phyloP scores from a whole-genome alignment of 2,329 filamentous ascomycete species.

The Aspergillus luchuensis region DNA sequence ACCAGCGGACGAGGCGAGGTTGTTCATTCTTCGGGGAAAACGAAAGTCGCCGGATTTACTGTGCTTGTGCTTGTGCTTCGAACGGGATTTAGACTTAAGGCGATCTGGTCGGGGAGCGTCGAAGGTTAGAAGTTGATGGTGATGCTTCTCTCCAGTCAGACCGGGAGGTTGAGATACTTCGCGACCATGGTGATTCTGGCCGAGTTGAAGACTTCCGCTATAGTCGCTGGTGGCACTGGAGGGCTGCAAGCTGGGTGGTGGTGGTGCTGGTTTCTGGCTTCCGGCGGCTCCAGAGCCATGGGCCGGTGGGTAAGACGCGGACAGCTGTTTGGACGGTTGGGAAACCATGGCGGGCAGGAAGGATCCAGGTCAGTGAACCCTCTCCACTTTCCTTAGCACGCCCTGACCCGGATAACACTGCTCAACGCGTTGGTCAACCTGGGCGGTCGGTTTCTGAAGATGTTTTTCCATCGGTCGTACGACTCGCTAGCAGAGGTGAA shows the following conservation, averaged over 20 bases:
- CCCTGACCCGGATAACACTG: not conserved
- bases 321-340: slow-evolving; percentile 16
- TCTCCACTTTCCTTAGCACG: not conserved
- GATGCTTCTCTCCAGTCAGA: slow-evolving; percentile 18
- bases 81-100: slow-evolving; percentile 10
- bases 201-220: not conserved
- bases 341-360: slow-evolving; percentile 19
- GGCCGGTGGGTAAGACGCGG: slow-evolving; percentile 27
- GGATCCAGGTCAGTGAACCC: not conserved
- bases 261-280: slow-evolving; percentile 15
- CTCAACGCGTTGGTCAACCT: not conserved
- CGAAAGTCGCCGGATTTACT: slow-evolving; percentile 36
- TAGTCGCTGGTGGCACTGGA: slow-evolving; percentile 15
- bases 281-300: slow-evolving; percentile 25
- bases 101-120: slow-evolving; percentile 20
- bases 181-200: slow-evolving; percentile 13
- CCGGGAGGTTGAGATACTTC: slow-evolving; percentile 1
- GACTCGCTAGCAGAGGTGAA: not conserved
- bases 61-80: slow-evolving; percentile 30
- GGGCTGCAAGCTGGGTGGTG: slow-evolving; percentile 18
- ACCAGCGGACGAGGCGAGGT: slow-evolving; percentile 33
- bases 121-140: slow-evolving; percentile 21
- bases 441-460: not conserved
- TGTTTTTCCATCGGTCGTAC: slow-evolving; percentile 7
- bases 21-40: slow-evolving; percentile 37